These are phyloP conservation scores for Thymus mandschuricus DNA, from an alignment of 257 asterid species.

Conservation along the genomic window DNA sequence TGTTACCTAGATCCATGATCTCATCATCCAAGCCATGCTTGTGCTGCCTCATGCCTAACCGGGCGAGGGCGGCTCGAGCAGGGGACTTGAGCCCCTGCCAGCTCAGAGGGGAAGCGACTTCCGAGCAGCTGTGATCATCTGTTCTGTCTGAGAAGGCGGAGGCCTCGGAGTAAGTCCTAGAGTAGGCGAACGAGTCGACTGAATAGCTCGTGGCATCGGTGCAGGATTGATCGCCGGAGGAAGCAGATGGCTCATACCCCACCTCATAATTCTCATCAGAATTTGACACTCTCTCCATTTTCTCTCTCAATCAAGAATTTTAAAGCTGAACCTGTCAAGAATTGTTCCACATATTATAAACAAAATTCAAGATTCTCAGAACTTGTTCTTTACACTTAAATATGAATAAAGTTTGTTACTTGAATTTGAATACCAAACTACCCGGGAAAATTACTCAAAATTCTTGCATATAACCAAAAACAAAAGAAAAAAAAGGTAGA, in stretches of 20 bases:
- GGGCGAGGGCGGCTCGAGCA: conserved; percentile 57
- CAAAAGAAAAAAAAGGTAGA: neutral
- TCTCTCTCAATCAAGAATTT: neutral
- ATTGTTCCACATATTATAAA: conserved; percentile 28
- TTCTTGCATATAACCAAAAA: too few species aligned
- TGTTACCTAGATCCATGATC: conserved; percentile 65
- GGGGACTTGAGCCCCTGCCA: conserved; percentile 85
- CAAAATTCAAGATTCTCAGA: conserved; percentile 32
- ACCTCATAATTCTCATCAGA: conserved; percentile 57
- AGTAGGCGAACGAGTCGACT: conserved; percentile 60
- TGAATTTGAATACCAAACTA: conserved; percentile 41
- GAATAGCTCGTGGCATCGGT: conserved; percentile 29
- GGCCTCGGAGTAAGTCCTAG: conserved; percentile 69
- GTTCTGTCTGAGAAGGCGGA: conserved; percentile 66
- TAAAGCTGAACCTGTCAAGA: conserved; percentile 30
- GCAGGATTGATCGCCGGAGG: conserved; percentile 58
- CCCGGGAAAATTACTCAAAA: conserved; percentile 46
- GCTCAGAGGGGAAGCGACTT: conserved; percentile 58
- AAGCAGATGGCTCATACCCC: conserved; percentile 58
- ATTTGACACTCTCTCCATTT: conserved; percentile 51
- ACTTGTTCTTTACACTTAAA: conserved; percentile 17
- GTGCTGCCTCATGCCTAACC: conserved; percentile 69
- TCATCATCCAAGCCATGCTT: conserved; percentile 55
- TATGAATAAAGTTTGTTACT: conserved; percentile 8
- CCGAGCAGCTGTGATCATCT: conserved; percentile 62